Evolutionary conservation across 768 basidiomycete species (phyloP).

Genomic region (Tricholoma furcatifolium): DNA sequence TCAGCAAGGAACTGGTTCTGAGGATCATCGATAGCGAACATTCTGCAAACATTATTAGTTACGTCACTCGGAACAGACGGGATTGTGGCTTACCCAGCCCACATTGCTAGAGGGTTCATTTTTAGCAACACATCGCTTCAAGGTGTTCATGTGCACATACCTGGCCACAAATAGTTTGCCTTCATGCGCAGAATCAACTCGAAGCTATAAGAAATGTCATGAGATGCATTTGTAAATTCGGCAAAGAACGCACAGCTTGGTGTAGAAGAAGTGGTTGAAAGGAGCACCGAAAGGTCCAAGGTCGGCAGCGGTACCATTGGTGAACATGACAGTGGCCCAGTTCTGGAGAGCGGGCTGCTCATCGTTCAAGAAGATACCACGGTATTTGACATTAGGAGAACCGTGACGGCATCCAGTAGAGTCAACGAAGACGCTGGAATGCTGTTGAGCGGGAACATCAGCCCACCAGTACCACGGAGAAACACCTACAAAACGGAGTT

Average conservation of each 20-base stretch:
- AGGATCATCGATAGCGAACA: conserved; percentile 60
- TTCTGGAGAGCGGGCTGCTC: conserved; percentile 70
- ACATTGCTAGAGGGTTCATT: conserved; percentile 31
- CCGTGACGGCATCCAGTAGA: conserved; percentile 53
- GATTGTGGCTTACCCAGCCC: conserved; percentile 32
- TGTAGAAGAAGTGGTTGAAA: conserved; percentile 62
- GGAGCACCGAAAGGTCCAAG: conserved; percentile 45
- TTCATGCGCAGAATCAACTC: conserved; percentile 68
- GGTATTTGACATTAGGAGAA: conserved; percentile 66
- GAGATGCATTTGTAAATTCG: neutral
- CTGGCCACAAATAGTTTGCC: conserved; percentile 73
- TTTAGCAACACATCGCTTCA: neutral
- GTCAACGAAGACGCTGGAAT: conserved; percentile 47
- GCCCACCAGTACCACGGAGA: conserved; percentile 81
- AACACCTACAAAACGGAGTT: conserved; percentile 38
- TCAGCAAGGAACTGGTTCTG: conserved; percentile 63
- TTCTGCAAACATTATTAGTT: conserved; percentile 23
- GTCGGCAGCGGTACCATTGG: conserved; percentile 52
- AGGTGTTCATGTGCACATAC: conserved; percentile 24
- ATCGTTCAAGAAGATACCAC: conserved; percentile 75
- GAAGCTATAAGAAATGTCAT: conserved; percentile 37
- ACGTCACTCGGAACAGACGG: neutral
- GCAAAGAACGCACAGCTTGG: conserved; percentile 42
- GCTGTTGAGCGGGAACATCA: conserved; percentile 61
- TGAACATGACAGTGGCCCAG: conserved; percentile 71